Conservation (phyloP, 1,284 basidiomycete genomes). For the Trichosporon ovoides region DNA sequence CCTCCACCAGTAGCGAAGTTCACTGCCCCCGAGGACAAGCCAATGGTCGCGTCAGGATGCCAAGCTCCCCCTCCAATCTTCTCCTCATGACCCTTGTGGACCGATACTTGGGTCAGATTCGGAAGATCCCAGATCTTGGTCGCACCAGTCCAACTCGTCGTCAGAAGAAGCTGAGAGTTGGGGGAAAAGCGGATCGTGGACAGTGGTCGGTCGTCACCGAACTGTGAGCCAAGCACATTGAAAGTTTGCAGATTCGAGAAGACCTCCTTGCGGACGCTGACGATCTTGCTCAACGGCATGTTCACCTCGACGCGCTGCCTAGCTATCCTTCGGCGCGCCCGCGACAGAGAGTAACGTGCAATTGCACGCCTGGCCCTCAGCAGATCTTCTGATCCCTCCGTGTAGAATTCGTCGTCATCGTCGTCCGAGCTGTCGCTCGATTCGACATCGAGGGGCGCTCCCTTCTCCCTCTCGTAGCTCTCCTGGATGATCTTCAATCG, state of each 20-base stretch:
- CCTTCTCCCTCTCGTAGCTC: conserved; percentile 67
- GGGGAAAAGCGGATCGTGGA: conserved; percentile 93
- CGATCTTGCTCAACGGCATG: conserved; percentile 81
- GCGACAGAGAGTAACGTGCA: conserved; percentile 85
- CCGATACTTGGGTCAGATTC: conserved; percentile 67
- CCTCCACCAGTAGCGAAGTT: conserved; percentile 90
- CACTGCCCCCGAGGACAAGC: conserved; percentile 61
- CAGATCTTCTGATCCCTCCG: conserved; percentile 79
- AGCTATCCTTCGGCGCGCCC: conserved; percentile 85
- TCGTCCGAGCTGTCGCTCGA: conserved; percentile 52
- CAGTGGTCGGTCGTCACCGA: conserved; percentile 91
- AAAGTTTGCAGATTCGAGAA: conserved; percentile 88
- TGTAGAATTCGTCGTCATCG: conserved; percentile 93
- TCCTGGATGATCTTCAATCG: conserved; percentile 88
- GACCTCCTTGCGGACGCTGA: conserved; percentile 83
- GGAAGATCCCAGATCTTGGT: conserved; percentile 95
- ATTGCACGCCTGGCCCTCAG: conserved; percentile 75
- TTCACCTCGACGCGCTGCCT: conserved; percentile 81
- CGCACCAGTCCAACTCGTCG: conserved; percentile 91
- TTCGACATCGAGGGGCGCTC: conserved; percentile 53
- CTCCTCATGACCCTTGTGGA: conserved; percentile 77
- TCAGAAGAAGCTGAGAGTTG: conserved; percentile 78
- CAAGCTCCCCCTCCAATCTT: conserved; percentile 92
- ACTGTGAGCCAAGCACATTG: conserved; percentile 90
- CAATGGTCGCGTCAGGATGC: conserved; percentile 91